Percentiles rank a stretch among this genome's conserved stretches.
These are phyloP conservation scores for Aspergillus ustus DNA, from an alignment of 2,329 filamentous ascomycete species.

Conservation along the genomic window DNA sequence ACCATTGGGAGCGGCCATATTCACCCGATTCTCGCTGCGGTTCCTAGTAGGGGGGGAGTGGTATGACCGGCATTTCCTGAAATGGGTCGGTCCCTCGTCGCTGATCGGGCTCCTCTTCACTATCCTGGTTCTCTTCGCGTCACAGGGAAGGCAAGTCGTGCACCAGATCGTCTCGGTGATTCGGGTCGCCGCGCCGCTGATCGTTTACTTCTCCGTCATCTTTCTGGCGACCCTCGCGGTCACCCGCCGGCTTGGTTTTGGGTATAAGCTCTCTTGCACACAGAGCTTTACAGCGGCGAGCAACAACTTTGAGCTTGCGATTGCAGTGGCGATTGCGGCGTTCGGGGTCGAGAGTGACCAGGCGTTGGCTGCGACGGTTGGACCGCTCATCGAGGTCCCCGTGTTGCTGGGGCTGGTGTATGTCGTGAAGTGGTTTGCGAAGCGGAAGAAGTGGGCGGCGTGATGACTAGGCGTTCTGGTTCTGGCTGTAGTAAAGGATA, in stretches of 20 bases:
- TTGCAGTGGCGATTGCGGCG: slow-evolving; percentile 82
- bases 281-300: slow-evolving; percentile 89
- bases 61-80: slow-evolving; percentile 74
- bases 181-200: slow-evolving; percentile 76
- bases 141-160: slow-evolving; percentile 76
- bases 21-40: slow-evolving; percentile 70
- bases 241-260: slow-evolving; percentile 70
- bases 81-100: slow-evolving; percentile 71
- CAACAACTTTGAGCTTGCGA: slow-evolving; percentile 92
- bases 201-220: slow-evolving; percentile 79
- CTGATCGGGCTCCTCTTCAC: slow-evolving; percentile 85
- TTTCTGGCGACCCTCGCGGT: slow-evolving; percentile 72
- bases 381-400: slow-evolving; percentile 84
- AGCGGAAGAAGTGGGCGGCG: slow-evolving; percentile 30
- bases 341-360: slow-evolving; percentile 79
- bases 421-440: slow-evolving; percentile 56
- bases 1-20: slow-evolving; percentile 76
- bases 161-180: slow-evolving; percentile 83
- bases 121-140: slow-evolving; percentile 83
- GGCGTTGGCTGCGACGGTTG: slow-evolving; percentile 80
- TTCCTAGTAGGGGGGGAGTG: slow-evolving; percentile 58
- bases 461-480: not conserved
- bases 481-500: not conserved
- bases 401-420: slow-evolving; percentile 80
- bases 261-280: slow-evolving; percentile 71